These are phyloP conservation scores for Sclerotinia minor DNA, from an alignment of 2,329 filamentous ascomycete genomes.

Conservation along the genomic window DNA sequence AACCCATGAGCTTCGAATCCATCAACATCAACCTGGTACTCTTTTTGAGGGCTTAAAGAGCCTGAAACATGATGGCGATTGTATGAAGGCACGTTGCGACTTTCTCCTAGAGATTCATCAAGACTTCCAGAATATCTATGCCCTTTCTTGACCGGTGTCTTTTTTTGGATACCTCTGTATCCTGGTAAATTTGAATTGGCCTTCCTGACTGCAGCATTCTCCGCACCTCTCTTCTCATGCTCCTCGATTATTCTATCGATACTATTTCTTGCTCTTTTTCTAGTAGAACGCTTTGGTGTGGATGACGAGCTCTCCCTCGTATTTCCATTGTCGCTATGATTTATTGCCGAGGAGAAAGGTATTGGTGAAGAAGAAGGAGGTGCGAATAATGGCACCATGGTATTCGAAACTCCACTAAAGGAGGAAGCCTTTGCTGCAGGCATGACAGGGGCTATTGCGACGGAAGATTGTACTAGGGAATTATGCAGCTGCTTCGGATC, in stretches of 20 bases:
- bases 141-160: neutral
- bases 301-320: neutral
- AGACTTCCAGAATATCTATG: neutral
- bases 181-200: neutral
- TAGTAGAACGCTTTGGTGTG: neutral
- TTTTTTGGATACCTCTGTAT: neutral
- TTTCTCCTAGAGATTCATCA: neutral
- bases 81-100: too few species aligned
- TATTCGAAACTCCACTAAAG: neutral
- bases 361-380: neutral
- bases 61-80: neutral
- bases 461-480: neutral
- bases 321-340: neutral
- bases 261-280: neutral
- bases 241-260: conserved; percentile 2
- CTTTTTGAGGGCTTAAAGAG: too few species aligned
- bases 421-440: neutral
- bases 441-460: too few species aligned
- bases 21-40: neutral
- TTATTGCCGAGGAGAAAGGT: neutral
- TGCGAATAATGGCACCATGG: too few species aligned
- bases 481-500: neutral
- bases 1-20: too few species aligned
- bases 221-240: neutral
- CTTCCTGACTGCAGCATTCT: neutral